Evolutionary conservation across 1,139 yeast genomes (phyloP).

Genomic region (Geotrichum restrictum): DNA sequence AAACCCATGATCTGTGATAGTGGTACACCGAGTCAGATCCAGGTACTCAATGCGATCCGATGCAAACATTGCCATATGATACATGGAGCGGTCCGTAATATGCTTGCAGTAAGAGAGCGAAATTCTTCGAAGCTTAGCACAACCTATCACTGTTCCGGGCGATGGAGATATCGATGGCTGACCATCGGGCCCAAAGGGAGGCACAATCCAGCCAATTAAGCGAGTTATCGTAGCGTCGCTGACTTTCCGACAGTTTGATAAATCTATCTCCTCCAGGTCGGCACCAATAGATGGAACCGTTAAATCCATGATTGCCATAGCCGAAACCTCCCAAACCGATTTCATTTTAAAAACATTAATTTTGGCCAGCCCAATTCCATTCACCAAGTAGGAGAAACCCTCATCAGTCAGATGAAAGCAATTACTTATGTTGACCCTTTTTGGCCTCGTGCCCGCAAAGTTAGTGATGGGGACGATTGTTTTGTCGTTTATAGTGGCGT

Average conservation of each 20-base stretch:
- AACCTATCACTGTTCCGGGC: constrained; percentile 45
- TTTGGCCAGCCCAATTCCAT: constrained; percentile 64
- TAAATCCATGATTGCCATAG: constrained; percentile 76
- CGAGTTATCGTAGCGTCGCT: constrained; percentile 67
- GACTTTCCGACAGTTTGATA: constrained; percentile 70
- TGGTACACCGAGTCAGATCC: constrained; percentile 69
- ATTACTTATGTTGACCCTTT: constrained; percentile 57
- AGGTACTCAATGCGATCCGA: constrained; percentile 52
- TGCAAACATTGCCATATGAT: constrained; percentile 58
- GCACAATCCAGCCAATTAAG: constrained; percentile 52
- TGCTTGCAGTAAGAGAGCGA: constrained; percentile 70
- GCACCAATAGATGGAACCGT: constrained; percentile 63
- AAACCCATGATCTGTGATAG: constrained; percentile 72
- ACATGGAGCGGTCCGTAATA: constrained; percentile 63
- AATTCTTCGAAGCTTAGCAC: constrained; percentile 52
- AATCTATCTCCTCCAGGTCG: constrained; percentile 55
- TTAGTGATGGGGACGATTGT: constrained; percentile 57
- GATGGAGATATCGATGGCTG: constrained; percentile 24
- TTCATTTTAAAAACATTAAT: constrained; percentile 56
- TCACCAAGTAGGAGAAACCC: constrained; percentile 66
- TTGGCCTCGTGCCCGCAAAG: constrained; percentile 68
- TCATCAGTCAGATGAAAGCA: constrained; percentile 75
- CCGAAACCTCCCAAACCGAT: constrained; percentile 73
- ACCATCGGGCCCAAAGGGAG: constrained; percentile 18
- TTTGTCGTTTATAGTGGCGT: constrained; percentile 55